A percentile compares a stretch with the other conserved stretches of the same genome.
Evolutionary conservation across 2,329 filamentous ascomycete genomes (phyloP).

Genomic region (Diaporthe destruens): DNA sequence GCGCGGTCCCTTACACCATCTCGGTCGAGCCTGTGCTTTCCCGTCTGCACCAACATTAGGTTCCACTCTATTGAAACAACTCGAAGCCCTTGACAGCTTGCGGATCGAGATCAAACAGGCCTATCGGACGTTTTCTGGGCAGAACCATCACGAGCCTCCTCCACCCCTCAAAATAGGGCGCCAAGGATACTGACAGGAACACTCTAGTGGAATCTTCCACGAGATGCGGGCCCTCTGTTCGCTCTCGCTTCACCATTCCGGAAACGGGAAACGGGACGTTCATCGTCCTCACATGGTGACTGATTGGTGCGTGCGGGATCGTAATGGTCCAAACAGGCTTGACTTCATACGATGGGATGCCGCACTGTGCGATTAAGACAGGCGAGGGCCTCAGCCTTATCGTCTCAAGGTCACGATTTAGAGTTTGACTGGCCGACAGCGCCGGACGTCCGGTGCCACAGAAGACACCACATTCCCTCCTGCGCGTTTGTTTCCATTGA

Average conservation of each 20-base stretch:
- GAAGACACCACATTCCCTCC: not conserved
- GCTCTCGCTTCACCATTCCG: not conserved
- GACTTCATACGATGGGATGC: constrained; percentile 9
- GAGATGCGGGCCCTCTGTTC: not conserved
- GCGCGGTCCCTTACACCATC: not conserved
- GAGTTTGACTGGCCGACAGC: not conserved
- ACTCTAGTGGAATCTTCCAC: constrained; percentile 2
- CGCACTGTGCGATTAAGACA: not conserved
- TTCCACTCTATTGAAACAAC: constrained; percentile 29
- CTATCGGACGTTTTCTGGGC: constrained; percentile 22
- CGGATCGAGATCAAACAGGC: constrained; percentile 16
- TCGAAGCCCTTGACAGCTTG: constrained; percentile 9
- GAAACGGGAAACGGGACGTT: not conserved
- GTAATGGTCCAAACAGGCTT: not conserved
- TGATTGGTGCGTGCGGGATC: constrained; percentile 4
- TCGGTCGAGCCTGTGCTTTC: constrained; percentile 12
- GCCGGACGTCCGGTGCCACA: not conserved
- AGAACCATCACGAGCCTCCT: constrained; percentile 13
- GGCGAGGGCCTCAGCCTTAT: constrained; percentile 25
- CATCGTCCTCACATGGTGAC: not conserved
- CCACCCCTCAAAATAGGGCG: not conserved
- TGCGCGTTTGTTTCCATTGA: constrained; percentile 2
- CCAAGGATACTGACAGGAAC: constrained; percentile 22
- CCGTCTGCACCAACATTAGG: constrained; percentile 18
- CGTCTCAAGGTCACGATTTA: constrained; percentile 19